Evolutionary conservation across 805 yeast species (phyloP), one percentile per base, ranked within the genome.

Genomic region (Scheffersomyces lignosus): DNA sequence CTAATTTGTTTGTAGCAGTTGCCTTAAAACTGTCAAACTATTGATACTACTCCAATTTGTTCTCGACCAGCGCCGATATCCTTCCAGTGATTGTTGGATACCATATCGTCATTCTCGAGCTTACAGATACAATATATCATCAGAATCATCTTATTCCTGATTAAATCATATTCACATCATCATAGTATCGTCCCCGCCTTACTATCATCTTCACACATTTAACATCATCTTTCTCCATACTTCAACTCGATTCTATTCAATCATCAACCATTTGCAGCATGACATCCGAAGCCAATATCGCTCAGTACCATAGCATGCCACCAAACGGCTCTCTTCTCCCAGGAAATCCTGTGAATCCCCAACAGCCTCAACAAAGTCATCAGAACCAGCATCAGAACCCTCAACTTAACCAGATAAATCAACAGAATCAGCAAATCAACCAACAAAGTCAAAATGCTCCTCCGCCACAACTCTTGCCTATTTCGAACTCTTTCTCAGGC

Each of bases 201-300:
- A 5, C 15, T n/a, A n/a, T n/a, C n/a, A n/a, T n/a, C n/a, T n/a
- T n/a, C n/a, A n/a, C n/a, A n/a, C n/a, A n/a, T n/a, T n/a, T n/a
- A n/a, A n/a, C n/a, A n/a, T n/a, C n/a, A n/a, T n/a, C n/a, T n/a
- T n/a, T n/a, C n/a, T n/a, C n/a, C n/a, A n/a, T n/a, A n/a, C n/a
- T n/a, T n/a, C n/a, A n/a, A n/a, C n/a, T n/a, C n/a, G n/a, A n/a
- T n/a, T n/a, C n/a, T n/a, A n/a, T n/a, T n/a, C n/a, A n/a, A n/a
- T n/a, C n/a, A n/a, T n/a, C n/a, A n/a, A n/a, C n/a, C n/a, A n/a
- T n/a, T n/a, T n/a, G 41, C 31, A 39, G 40, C 24, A 44, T 44
- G 48, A 35, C 48, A 15, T 40, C 45, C 14, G 44, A 41, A 32
- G 12, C 38, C n/a, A 44, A 44, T 25, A 26, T 40, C 24, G 44